Evolutionary conservation across 2,329 filamentous ascomycete species (phyloP), one percentile per base, ranked within the genome.

Genomic region (Metarhizium sp.): DNA sequence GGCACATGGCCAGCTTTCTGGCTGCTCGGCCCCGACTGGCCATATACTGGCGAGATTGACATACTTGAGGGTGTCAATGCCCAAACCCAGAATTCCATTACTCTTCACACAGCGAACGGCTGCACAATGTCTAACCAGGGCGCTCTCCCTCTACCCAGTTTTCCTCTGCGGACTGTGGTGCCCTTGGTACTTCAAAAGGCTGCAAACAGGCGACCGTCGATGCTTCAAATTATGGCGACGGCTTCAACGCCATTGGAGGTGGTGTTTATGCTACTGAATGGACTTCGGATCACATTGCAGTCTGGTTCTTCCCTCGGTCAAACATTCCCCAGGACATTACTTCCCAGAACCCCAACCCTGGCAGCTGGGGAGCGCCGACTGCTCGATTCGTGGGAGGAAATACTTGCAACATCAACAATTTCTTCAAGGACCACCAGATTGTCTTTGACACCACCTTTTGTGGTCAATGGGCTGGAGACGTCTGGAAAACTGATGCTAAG

Each of bases 371-470:
- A 13, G 72, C 68, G 1, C 88, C 92, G 0, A 67, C 79, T 1
- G 88, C 87, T 10, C 76, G 75, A 38, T 96, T 95, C 71, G 71
- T 75, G 4, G 81, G 83, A 11, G 79, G 76, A 45, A 82, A 80
- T 1, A 77, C 75, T 55, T 96, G 92, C 71, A 74, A 92, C 62
- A 87, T 95, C 60, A 75, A 84, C 58, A 60, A 71, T 1, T 79
- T 86, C 69, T 95, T 96, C 74, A 74, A 74, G 57, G 71, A 86
- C 57, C 80, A 95, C 73, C 81, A 86, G 62, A 84, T 96, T 59
- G 81, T 92, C 59, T 85, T 94, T 69, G 84, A 92, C 71, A 94
- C 85, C 1, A 88, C 87, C 6, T 90, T 95, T 69, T 96, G 92
- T 70, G 92, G 92, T 20, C 82, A 87, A 65, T 96, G 91, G 91